A percentile compares a stretch with the other conserved stretches of the same genome.
Conservation (phyloP, 2,329 filamentous ascomycete species). For the Onygenales sp. region DNA sequence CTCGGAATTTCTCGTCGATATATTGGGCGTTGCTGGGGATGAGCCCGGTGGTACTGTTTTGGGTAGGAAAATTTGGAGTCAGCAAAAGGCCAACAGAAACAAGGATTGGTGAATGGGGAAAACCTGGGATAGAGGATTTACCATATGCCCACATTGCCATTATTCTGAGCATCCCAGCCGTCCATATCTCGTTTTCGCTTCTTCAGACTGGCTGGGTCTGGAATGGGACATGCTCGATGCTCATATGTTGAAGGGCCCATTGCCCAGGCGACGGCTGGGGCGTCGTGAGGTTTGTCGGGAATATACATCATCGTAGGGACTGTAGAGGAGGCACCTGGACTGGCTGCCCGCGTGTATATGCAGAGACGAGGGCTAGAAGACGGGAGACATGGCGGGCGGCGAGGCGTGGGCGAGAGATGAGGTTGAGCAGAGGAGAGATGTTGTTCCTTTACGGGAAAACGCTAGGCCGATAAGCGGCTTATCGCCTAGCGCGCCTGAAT, state of each 20-base stretch:
- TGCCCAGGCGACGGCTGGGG: neutral
- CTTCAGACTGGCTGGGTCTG: slow-evolving; percentile 10
- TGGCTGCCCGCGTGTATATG: neutral
- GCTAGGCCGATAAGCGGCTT: too few relatives aligned
- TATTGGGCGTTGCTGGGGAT: slow-evolving; percentile 12
- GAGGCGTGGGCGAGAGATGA: too few relatives aligned
- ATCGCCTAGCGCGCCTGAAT: too few relatives aligned
- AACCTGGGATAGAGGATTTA: slow-evolving; percentile 4
- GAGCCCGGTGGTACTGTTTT: slow-evolving; percentile 1
- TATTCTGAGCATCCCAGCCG: slow-evolving; percentile 9
- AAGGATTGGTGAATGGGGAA: neutral
- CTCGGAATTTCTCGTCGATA: slow-evolving; percentile 9
- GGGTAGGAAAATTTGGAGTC: slow-evolving; percentile 13
- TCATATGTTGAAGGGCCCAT: neutral
- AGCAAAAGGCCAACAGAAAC: neutral
- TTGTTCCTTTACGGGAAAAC: too few relatives aligned
- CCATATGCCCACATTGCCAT: slow-evolving; percentile 8
- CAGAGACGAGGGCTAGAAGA: neutral
- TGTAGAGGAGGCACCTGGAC: neutral
- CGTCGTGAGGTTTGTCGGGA: neutral
- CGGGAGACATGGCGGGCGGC: neutral
- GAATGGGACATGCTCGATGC: slow-evolving; percentile 1
- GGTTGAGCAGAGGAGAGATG: too few relatives aligned
- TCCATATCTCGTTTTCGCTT: slow-evolving; percentile 19
- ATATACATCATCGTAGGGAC: neutral